Base-by-base conservation (phyloP, 768 basidiomycete genomes). In the Saitozyma podzolica region DNA sequence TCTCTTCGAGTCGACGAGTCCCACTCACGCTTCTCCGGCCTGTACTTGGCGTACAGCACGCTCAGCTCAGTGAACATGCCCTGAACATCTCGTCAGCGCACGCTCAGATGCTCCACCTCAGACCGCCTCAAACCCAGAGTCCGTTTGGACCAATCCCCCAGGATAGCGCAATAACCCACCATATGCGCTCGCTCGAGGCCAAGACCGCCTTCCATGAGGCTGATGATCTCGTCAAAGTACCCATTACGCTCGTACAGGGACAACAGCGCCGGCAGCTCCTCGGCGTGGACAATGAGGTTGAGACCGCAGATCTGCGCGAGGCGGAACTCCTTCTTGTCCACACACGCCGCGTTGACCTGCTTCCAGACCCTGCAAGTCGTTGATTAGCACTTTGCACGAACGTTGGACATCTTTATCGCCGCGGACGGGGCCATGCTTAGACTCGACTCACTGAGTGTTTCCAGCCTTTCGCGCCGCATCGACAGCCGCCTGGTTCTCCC, bases 381-480 rank as follows among this genome's bases (percentile, higher is more conserved):
- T 45, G 56, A 54, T 40, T 43, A 47, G 19, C 19, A 40, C 42
- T 43, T 41, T 29, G 14, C 14, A 47, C 8, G 10, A 5, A 5
- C 11, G 3, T 0, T 48, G 8, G 10, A 8, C 19, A 40, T 19
- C 29, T 29, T 29, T 3, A 19, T 14, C 14, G 47, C 29, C 14
- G 17, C 17, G 17, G 14, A 19, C 2, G 47, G 47, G 47, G 29
- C 29, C 5, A 5, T 29, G 29, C 29, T 29, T 29, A 5, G 2
- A 29, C 29, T 29, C 29, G 41, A 83, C 88, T 72, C 67, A 92
- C 91, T 98, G 95, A 6, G 96, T 99, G 75, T 98, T 98, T 10
- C 96, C 96, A 13, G 96, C 96, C 79, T 99, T 99, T 59, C 96
- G 85, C n/a, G 96, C 96, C 68, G 95, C 96, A 81, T 99, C 96